phyloP scores from a whole-genome alignment of 139 green algal genomes.

The Raphidocelis subcapitata region DNA sequence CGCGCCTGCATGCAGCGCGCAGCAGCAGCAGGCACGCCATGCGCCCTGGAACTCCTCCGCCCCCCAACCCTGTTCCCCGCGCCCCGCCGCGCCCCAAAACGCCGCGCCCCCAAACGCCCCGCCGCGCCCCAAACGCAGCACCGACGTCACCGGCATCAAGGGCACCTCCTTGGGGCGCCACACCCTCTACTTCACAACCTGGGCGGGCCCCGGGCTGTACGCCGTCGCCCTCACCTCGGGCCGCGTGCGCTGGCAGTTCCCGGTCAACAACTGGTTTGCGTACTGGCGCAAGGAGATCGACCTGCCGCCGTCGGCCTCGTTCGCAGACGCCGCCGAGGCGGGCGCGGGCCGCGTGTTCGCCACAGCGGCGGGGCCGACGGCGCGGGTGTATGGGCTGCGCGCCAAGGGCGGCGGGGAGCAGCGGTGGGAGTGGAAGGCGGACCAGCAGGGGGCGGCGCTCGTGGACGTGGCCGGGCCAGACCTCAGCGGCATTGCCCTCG shows the following conservation, averaged over 20 bases:
- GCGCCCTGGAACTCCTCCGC: no score
- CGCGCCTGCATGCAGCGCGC: no score
- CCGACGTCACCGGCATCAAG: no score
- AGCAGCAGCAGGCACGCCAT: no score
- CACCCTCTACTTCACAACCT: slow-evolving; percentile 23
- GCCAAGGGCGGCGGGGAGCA: slow-evolving; percentile 5
- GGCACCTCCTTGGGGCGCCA: background rate
- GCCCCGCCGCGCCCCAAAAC: no score
- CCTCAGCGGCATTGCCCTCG: background rate
- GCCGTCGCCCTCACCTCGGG: slow-evolving; percentile 5
- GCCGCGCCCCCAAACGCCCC: no score
- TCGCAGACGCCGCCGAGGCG: slow-evolving; percentile 3
- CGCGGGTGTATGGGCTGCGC: slow-evolving; percentile 12
- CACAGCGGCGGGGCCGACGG: slow-evolving; percentile 7
- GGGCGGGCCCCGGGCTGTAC: slow-evolving; percentile 25
- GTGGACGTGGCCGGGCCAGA: background rate
- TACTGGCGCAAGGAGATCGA: slow-evolving; percentile 31
- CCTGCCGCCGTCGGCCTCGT: slow-evolving; percentile 13
- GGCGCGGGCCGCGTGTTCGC: slow-evolving; percentile 9
- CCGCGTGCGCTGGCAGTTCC: slow-evolving; percentile 32
- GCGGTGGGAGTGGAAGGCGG: slow-evolving; percentile 19
- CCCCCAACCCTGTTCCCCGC: no score
- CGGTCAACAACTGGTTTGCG: slow-evolving; percentile 22
- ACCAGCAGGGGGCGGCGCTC: background rate
- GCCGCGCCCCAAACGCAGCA: no score